Percentiles rank a stretch among this genome's conserved stretches.
These are phyloP conservation scores for Aphanomyces stellatus DNA, from an alignment of 352 stramenopile species.

Conservation along the genomic window DNA sequence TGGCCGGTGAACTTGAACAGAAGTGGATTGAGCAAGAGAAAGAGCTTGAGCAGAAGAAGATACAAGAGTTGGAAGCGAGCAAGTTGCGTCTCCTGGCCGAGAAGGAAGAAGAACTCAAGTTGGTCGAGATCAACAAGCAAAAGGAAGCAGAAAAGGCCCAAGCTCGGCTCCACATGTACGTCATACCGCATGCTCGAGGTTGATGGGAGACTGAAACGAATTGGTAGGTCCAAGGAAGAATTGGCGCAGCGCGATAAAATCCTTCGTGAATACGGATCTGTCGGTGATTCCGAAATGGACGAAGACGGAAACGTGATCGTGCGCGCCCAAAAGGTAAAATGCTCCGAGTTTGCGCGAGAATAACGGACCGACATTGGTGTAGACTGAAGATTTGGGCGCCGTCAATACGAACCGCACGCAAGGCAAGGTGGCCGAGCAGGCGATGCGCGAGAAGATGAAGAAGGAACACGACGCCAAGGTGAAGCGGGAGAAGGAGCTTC, in stretches of 20 bases:
- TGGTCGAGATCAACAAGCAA: slow-evolving; percentile 44
- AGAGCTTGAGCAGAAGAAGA: not conserved
- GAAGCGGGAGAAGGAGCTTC: slow-evolving; percentile 54
- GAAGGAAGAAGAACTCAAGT: slow-evolving; percentile 31
- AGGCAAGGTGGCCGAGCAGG: slow-evolving; percentile 40
- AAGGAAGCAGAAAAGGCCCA: slow-evolving; percentile 51
- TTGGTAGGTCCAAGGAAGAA: slow-evolving; percentile 45
- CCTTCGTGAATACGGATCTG: slow-evolving; percentile 73
- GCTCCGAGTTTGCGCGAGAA: not conserved
- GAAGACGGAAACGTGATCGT: slow-evolving; percentile 78
- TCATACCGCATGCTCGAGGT: not conserved
- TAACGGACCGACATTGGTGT: not conserved
- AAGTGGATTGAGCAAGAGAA: slow-evolving; percentile 7
- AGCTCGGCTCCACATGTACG: slow-evolving; percentile 58
- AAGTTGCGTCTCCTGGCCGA: slow-evolving; percentile 22
- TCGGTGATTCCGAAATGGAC: slow-evolving; percentile 69
- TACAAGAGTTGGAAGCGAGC: not conserved
- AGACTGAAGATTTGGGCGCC: not conserved
- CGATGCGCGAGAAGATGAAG: slow-evolving; percentile 62
- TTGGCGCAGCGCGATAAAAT: slow-evolving; percentile 62
- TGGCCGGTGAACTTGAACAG: slow-evolving; percentile 6
- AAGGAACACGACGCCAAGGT: slow-evolving; percentile 64
- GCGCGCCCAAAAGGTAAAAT: slow-evolving; percentile 48
- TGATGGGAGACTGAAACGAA: too few species aligned
- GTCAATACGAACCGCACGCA: slow-evolving; percentile 47